Percentiles rank a stretch among this genome's conserved stretches.
Evolutionary conservation across 2,329 filamentous ascomycete genomes (phyloP).

Genomic region (Fusarium pseudocircinatum): DNA sequence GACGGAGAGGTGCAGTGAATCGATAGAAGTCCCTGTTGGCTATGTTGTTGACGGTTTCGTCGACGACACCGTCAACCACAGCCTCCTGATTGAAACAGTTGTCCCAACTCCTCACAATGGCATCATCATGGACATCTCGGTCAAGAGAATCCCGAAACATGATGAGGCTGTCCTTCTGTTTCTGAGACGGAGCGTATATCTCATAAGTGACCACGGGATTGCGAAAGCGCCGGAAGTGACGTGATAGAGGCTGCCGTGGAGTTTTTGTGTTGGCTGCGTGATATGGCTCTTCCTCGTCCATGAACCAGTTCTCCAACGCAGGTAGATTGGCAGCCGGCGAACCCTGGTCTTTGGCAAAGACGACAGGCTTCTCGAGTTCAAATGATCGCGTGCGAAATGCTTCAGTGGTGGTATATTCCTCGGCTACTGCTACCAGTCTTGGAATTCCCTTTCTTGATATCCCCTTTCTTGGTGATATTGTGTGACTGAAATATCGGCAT

Average conservation of each 20-base stretch:
- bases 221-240: conserved; percentile 46
- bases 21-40: conserved; percentile 58
- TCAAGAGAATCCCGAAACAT: conserved; percentile 44
- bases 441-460: conserved; percentile 3
- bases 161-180: conserved; percentile 27
- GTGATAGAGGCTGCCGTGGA: conserved; percentile 29
- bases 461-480: neutral
- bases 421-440: neutral
- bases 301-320: conserved; percentile 70
- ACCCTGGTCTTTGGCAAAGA: conserved; percentile 56
- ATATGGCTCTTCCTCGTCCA: conserved; percentile 1
- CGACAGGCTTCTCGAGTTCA: conserved; percentile 57
- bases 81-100: conserved; percentile 30
- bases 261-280: neutral
- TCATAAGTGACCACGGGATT: conserved; percentile 53
- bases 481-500: neutral
- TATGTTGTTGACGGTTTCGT: neutral
- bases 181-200: conserved; percentile 43
- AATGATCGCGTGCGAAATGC: conserved; percentile 66
- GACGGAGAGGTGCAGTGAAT: conserved; percentile 68
- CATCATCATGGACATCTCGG: conserved; percentile 42
- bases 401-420: conserved; percentile 46
- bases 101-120: conserved; percentile 46
- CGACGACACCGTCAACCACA: neutral
- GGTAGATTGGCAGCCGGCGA: conserved; percentile 56